A percentile compares a stretch with the other conserved stretches of the same genome.
Conservation (phyloP, 2,329 filamentous ascomycete genomes). For the Phoma sp. region DNA sequence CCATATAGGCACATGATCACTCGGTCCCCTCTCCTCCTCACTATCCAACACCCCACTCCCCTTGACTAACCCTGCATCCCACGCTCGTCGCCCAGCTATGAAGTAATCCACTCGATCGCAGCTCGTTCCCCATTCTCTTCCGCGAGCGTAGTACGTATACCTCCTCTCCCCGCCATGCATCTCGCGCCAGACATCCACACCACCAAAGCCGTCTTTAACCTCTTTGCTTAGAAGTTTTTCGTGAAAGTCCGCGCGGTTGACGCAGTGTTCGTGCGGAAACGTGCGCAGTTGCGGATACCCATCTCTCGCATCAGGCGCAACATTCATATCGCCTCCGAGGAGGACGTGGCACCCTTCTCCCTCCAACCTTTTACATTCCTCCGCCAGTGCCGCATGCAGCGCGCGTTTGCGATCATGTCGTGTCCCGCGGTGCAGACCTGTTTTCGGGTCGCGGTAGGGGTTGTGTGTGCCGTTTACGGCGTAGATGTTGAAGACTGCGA, state of each 20-base stretch:
- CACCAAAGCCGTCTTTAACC: conserved; percentile 25
- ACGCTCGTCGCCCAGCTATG: conserved; percentile 53
- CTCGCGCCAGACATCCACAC: conserved; percentile 59
- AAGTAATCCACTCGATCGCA: conserved; percentile 64
- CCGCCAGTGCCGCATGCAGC: conserved; percentile 56
- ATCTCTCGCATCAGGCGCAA: conserved; percentile 55
- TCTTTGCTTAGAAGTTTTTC: conserved; percentile 52
- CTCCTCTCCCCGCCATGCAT: conserved; percentile 52
- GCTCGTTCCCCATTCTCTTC: conserved; percentile 56
- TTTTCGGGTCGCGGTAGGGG: conserved; percentile 55
- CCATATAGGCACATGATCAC: conserved; percentile 63
- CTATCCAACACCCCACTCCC: conserved; percentile 53
- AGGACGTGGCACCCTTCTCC: conserved; percentile 53
- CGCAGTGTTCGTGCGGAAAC: conserved; percentile 55
- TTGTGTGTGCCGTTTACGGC: conserved; percentile 61
- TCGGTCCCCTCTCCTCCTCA: conserved; percentile 56
- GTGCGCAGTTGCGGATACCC: conserved; percentile 56
- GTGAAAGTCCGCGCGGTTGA: conserved; percentile 61
- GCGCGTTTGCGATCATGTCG: conserved; percentile 61
- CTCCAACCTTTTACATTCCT: conserved; percentile 55
- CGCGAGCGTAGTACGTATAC: conserved; percentile 60
- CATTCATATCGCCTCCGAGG: conserved; percentile 62
- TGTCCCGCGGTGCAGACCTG: conserved; percentile 54
- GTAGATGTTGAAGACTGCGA: conserved; percentile 62
- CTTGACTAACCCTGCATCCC: conserved; percentile 48